Evolutionary conservation across 1,139 yeast genomes (phyloP).

Genomic region (Yamadazyma dushanensis): DNA sequence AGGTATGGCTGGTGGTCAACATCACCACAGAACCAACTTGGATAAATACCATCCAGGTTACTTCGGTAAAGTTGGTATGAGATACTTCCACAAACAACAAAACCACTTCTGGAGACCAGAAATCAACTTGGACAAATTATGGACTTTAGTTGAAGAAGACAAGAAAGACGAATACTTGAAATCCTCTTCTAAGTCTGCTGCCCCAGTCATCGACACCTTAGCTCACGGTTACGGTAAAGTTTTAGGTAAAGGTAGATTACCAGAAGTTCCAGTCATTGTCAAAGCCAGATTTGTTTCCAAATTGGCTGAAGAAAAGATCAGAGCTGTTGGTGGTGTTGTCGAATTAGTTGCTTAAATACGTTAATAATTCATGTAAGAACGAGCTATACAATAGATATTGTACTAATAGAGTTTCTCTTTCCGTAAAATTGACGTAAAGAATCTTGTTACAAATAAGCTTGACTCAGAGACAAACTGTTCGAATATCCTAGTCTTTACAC

Average conservation of each 20-base stretch:
- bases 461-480: no score
- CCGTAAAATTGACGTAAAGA: no score
- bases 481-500: no score
- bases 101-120: conserved; percentile 98
- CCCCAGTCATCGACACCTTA: conserved; percentile 99
- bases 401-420: no score
- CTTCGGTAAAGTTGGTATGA: conserved; percentile 99
- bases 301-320: conserved; percentile 99
- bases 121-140: conserved; percentile 97
- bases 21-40: conserved; percentile 99
- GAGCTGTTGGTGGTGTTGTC: conserved; percentile 99
- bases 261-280: conserved; percentile 97
- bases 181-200: conserved; percentile 83
- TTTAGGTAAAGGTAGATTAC: conserved; percentile 98
- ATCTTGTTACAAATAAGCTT: no score
- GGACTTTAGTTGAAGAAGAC: conserved; percentile 95
- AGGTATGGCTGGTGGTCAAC: conserved; percentile 99
- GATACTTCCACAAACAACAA: conserved; percentile 98
- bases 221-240: conserved; percentile 99
- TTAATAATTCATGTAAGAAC: conserved; percentile 13
- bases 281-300: conserved; percentile 99
- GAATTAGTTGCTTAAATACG: conserved; percentile 89
- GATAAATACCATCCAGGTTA: conserved; percentile 99
- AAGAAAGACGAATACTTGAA: conserved; percentile 94
- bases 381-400: conserved; percentile 12